These are phyloP conservation scores for Ogataea salicorniae DNA, from an alignment of 805 yeast genomes.

Conservation along the genomic window DNA sequence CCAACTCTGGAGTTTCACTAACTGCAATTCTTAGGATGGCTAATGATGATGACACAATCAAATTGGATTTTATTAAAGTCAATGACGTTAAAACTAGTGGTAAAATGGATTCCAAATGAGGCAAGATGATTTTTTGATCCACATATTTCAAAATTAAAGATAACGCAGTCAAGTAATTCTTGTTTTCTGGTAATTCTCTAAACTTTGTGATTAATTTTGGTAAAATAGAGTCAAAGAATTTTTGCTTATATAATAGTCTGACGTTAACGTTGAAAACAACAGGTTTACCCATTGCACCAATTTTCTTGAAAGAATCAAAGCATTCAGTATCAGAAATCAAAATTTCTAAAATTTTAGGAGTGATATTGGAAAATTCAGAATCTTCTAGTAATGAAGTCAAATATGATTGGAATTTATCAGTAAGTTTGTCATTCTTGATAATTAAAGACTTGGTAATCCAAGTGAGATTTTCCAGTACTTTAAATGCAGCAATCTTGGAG, in stretches of 20 bases:
- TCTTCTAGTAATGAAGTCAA: constrained; percentile 34
- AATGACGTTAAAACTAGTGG: constrained; percentile 70
- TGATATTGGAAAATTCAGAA: constrained; percentile 29
- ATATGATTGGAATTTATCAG: constrained; percentile 30
- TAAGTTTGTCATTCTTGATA: constrained; percentile 45
- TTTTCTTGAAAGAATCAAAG: constrained; percentile 40
- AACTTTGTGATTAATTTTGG: constrained; percentile 50
- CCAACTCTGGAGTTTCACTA: constrained; percentile 47
- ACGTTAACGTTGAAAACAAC: constrained; percentile 51
- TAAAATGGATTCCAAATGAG: constrained; percentile 57
- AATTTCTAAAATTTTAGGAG: constrained; percentile 57
- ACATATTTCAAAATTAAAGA: constrained; percentile 64
- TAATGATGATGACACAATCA: constrained; percentile 23
- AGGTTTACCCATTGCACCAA: constrained; percentile 20
- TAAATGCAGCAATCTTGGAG: constrained; percentile 11
- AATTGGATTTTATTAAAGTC: constrained; percentile 13
- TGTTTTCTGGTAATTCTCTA: constrained; percentile 31
- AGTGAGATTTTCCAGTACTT: constrained; percentile 47
- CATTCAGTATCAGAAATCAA: constrained; percentile 63
- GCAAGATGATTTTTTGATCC: constrained; percentile 55
- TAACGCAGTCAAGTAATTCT: constrained; percentile 58
- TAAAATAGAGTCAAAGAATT: constrained; percentile 57
- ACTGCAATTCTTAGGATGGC: constrained; percentile 33
- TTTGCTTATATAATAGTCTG: constrained; percentile 73
- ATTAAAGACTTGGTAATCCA: constrained; percentile 75